Evolutionary conservation across 345 rosid species (phyloP).

Genomic region (Rhizophora apiculata): DNA sequence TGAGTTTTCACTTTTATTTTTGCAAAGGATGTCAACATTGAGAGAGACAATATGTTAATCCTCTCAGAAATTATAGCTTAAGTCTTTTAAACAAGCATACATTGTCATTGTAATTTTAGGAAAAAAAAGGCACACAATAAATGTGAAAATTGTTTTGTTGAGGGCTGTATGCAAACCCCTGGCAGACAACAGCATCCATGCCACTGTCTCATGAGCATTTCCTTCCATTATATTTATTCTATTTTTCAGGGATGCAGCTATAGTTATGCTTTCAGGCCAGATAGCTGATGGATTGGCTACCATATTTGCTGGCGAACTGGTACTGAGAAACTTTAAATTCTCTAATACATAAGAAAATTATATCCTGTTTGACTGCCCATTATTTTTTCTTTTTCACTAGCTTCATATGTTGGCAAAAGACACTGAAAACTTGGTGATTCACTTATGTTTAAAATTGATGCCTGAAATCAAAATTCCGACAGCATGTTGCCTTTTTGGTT

Average conservation of each 20-base stretch:
- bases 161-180: neutral
- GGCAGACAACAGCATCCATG: neutral
- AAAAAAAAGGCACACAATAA: neutral
- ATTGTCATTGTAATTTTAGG: neutral
- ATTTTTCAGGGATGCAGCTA: slow-evolving; percentile 69
- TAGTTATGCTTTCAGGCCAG: slow-evolving; percentile 92
- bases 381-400: neutral
- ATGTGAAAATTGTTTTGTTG: neutral
- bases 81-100: neutral
- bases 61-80: neutral
- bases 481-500: no score
- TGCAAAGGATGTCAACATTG: no score
- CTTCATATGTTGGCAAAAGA: no score
- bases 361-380: neutral
- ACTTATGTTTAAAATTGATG: no score
- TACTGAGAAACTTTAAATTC: slow-evolving; percentile 21
- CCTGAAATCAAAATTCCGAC: no score
- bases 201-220: neutral
- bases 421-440: no score
- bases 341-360: neutral
- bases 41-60: neutral
- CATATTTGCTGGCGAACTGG: slow-evolving; percentile 83
- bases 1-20: no score
- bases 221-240: neutral
- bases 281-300: slow-evolving; percentile 89